Base-by-base conservation (phyloP, 2,329 filamentous ascomycete genomes). In the Cladosporium sp. region DNA sequence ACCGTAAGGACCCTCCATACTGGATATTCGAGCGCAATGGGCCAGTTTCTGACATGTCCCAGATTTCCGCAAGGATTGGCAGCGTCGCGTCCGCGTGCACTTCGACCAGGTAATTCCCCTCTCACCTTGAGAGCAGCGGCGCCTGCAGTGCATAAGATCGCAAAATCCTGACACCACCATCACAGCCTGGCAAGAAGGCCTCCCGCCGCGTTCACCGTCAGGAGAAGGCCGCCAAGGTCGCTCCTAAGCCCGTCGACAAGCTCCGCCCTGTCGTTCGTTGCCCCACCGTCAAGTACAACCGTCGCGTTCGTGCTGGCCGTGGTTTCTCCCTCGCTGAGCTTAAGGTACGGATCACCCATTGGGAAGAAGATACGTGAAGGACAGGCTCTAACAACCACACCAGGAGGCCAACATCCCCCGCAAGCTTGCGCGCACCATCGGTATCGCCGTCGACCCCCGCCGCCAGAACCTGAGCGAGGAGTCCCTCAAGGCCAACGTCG, bases 11-110 rank as follows among this genome's bases (percentile, higher is more conserved):
- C 25, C 6, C 38, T 11, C n/a, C 38, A 27, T 4, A 27, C 9
- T 27, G 22, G 22, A 4, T 27, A 27, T 27, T 27, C 9, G 22
- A n/a, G 22, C 4, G 22, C 22, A 27, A 25, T 12, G 16, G 20
- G 15, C 18, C 38, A 38, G 16, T 16, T 18, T 43, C 65, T 70
- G 60, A 70, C 58, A 53, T 50, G 50, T 62, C 61, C 58, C 70
- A 93, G 88, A 96, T 75, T 95, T 95, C 88, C 91, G 89, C 80
- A 96, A 95, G 89, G 91, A 98, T 83, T 98, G 93, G 93, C 91
- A 97, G 79, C 88, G 90, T 80, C 88, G 91, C 79, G 93, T 98
- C 73, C 88, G 90, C 79, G 88, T 88, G 78, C 93, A 98, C 84
- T 98, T 98, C 81, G 90, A 98, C 83, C 93, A 97, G 90, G 92